phyloP scores from a whole-genome alignment of 495 filamentous ascomycete species.

The Trichoderma erinaceum region DNA sequence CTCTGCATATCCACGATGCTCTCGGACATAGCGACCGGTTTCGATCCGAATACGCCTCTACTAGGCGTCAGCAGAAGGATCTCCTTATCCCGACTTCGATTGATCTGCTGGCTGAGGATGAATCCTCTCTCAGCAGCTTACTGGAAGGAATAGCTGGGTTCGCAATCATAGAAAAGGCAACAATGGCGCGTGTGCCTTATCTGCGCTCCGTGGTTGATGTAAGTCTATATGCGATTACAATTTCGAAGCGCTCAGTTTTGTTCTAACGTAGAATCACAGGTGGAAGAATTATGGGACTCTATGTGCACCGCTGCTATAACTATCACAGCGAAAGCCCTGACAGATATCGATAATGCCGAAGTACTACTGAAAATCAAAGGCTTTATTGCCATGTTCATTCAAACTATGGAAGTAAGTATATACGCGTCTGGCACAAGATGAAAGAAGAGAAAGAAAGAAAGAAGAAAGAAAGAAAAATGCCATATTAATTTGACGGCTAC shows the following conservation, averaged over 20 bases:
- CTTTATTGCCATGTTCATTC: constrained; percentile 86
- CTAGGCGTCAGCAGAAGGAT: constrained; percentile 85
- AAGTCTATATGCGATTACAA: constrained; percentile 23
- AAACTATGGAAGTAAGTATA: constrained; percentile 78
- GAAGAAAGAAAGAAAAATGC: background rate
- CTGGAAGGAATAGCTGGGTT: constrained; percentile 93
- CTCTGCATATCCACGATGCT: constrained; percentile 92
- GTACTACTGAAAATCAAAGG: constrained; percentile 85
- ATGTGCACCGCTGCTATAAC: constrained; percentile 85
- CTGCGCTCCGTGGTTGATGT: constrained; percentile 82
- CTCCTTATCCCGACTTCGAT: constrained; percentile 70
- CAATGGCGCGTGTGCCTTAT: constrained; percentile 77
- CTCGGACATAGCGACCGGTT: constrained; percentile 90
- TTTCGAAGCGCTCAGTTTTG: background rate
- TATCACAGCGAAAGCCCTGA: constrained; percentile 69
- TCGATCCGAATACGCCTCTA: constrained; percentile 80
- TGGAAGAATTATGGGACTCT: constrained; percentile 96
- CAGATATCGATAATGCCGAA: constrained; percentile 74
- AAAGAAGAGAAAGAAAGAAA: no score
- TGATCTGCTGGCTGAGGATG: constrained; percentile 67
- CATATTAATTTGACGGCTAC: constrained; percentile 18
- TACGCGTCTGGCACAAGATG: background rate
- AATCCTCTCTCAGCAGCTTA: constrained; percentile 70
- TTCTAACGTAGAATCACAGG: background rate
- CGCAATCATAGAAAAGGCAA: constrained; percentile 91